A percentile compares a stretch with the other conserved stretches of the same genome.
phyloP scores from a whole-genome alignment of 2,329 filamentous ascomycete species.

The Calonectria pteridis region DNA sequence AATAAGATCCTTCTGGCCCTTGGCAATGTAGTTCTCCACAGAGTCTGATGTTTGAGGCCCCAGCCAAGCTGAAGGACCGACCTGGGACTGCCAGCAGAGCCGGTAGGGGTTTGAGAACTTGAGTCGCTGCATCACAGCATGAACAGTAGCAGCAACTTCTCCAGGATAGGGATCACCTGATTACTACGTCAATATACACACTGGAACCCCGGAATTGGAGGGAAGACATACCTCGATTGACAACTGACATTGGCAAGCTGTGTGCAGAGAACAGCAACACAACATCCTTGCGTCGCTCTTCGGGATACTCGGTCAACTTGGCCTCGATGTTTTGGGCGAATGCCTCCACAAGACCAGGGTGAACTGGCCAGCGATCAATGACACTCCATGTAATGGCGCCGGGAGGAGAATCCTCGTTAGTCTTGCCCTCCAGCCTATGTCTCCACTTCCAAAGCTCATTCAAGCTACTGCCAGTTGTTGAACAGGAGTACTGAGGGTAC shows the following conservation, averaged over 20 bases:
- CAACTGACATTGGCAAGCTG: slow-evolving; percentile 95
- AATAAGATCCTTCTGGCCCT: slow-evolving; percentile 91
- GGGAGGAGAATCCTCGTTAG: slow-evolving; percentile 62
- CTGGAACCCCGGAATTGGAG: background rate
- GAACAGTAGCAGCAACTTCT: slow-evolving; percentile 94
- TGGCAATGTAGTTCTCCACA: slow-evolving; percentile 88
- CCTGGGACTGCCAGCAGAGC: slow-evolving; percentile 97
- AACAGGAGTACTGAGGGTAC: slow-evolving; percentile 98
- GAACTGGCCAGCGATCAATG: slow-evolving; percentile 97
- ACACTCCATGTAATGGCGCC: slow-evolving; percentile 95
- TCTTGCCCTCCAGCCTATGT: slow-evolving; percentile 85
- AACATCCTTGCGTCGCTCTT: slow-evolving; percentile 82
- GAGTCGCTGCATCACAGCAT: slow-evolving; percentile 94
- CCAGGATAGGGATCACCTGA: slow-evolving; percentile 92
- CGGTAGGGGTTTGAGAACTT: slow-evolving; percentile 92
- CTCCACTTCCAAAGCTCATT: slow-evolving; percentile 99
- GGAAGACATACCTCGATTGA: slow-evolving; percentile 79
- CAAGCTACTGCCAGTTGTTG: slow-evolving; percentile 93
- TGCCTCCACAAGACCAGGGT: slow-evolving; percentile 88
- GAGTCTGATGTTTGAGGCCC: slow-evolving; percentile 93
- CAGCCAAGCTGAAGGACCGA: slow-evolving; percentile 94
- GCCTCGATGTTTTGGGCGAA: slow-evolving; percentile 94
- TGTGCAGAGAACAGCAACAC: slow-evolving; percentile 95
- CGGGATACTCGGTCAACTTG: slow-evolving; percentile 85
- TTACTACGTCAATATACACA: slow-evolving; percentile 43